Evolutionary conservation across 805 yeast genomes (phyloP).

Genomic region (Millerozyma acaciae): DNA sequence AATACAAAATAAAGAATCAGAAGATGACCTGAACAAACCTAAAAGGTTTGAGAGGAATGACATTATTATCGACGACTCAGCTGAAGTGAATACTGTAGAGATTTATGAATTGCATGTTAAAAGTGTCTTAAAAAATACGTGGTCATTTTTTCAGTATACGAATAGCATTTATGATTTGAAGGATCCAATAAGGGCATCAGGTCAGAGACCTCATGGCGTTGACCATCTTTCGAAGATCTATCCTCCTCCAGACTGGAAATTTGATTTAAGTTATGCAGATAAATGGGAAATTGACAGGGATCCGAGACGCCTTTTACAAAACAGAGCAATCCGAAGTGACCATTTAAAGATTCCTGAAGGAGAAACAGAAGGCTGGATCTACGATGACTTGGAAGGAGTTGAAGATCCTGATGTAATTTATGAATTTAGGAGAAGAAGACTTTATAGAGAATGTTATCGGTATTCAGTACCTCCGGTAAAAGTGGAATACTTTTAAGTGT

Average conservation of each 20-base stretch:
- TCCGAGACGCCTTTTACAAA: conserved; percentile 49
- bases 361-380: conserved; percentile 49
- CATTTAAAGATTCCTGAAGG: conserved; percentile 20
- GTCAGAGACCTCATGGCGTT: conserved; percentile 65
- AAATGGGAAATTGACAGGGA: conserved; percentile 64
- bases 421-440: conserved; percentile 55
- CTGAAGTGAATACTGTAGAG: conserved; percentile 62
- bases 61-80: conserved; percentile 67
- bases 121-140: conserved; percentile 55
- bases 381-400: conserved; percentile 25
- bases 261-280: conserved; percentile 46
- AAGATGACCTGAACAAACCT: conserved; percentile 9
- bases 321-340: conserved; percentile 32
- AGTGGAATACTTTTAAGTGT: conserved; percentile 4
- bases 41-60: conserved; percentile 18
- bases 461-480: conserved; percentile 25
- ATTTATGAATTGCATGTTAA: conserved; percentile 71
- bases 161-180: conserved; percentile 49
- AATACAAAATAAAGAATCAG: conserved; percentile 3
- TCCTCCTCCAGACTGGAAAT: conserved; percentile 76
- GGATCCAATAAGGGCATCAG: conserved; percentile 37
- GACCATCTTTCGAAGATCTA: conserved; percentile 47
- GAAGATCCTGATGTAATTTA: conserved; percentile 34
- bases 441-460: conserved; percentile 50
- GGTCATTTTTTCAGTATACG: conserved; percentile 61